Conservation (phyloP, 2,329 filamentous ascomycete genomes). For the Diplodia seriata region DNA sequence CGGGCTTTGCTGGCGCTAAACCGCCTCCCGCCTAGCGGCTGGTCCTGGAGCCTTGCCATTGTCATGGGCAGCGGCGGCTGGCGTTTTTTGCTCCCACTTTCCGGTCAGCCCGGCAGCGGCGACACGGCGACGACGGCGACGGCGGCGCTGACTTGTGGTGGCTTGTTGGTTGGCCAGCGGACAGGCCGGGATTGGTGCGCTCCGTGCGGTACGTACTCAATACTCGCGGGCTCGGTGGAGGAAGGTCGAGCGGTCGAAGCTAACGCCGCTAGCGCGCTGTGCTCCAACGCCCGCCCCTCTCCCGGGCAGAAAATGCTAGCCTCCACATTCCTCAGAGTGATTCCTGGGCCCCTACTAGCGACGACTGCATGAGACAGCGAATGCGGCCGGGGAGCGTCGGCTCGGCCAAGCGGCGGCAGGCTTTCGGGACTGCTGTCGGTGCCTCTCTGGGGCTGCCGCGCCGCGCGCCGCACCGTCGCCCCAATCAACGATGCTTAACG, state of each 20-base stretch:
- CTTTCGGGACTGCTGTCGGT: conserved; percentile 21
- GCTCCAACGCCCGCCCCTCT: not conserved
- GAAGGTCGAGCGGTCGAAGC: conserved; percentile 24
- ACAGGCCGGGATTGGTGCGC: not conserved
- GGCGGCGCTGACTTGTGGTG: conserved; percentile 24
- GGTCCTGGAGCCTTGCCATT: not conserved
- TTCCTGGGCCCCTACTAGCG: not conserved
- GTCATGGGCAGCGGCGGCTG: not conserved
- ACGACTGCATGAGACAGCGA: not conserved
- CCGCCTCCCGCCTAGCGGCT: not conserved
- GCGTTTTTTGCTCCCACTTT: not conserved
- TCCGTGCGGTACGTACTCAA: not conserved
- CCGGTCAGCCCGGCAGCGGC: not conserved
- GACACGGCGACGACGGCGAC: not conserved
- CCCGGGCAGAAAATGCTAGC: not conserved
- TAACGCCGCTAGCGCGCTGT: conserved; percentile 20
- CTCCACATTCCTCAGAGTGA: not conserved
- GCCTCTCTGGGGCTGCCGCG: conserved; percentile 11
- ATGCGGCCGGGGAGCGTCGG: conserved; percentile 11
- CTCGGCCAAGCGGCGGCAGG: conserved; percentile 20
- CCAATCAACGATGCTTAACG: not conserved
- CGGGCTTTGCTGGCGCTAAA: not conserved
- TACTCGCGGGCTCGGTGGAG: not conserved
- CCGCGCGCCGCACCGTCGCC: conserved; percentile 1
- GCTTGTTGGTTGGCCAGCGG: conserved; percentile 9